Base-by-base conservation (phyloP, 768 basidiomycete species). In the Trametes coccinea region DNA sequence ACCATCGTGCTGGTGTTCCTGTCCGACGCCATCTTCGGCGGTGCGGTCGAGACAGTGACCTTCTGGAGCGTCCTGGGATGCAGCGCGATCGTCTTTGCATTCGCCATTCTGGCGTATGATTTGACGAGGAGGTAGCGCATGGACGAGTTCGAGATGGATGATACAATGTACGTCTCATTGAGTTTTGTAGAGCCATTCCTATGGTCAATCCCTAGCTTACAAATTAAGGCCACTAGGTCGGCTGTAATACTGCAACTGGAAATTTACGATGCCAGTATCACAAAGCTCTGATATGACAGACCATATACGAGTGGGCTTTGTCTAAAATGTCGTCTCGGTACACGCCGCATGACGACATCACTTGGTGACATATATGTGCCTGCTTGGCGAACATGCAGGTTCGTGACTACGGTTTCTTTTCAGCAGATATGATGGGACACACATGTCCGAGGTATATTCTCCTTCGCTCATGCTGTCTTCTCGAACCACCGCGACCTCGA, bases 1-100 rank as follows among this genome's bases (percentile, higher is more conserved):
- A 95, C 95, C 5, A 95, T 96, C 66, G 92, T 96, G 40, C 81
- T 97, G 51, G 91, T 94, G 13, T 84, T 94, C 49, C 68, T 92
- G 14, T 85, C 89, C 44, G 95, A 98, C 74, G 79, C 89, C 7
- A 65, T 88, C 16, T 88, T 94, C 62, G 86, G 92, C 22, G 80
- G 81, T 53, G 85, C 82, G 3, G 72, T 81, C 41, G 80, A 85
- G 40, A 78, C 82, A 1, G 71, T 94, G 59, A 92, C 88, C 0
- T 29, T 82, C 2, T 89, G 88, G 82, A 91, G 92, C 57, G 63
- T 95, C 17, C 47, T 87, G 10, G 95, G 95, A 7, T 89, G 89
- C 53, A 82, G 83, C 17, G 81, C 87, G 67, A 96, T 98, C 65
- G 82, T 93, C 10, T 76, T 82, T 10, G 95, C 93, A 2, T 98